Percentiles rank a stretch among this genome's conserved stretches.
phyloP scores from a whole-genome alignment of 306 rosid species.

The Aeschynomene evenia region DNA sequence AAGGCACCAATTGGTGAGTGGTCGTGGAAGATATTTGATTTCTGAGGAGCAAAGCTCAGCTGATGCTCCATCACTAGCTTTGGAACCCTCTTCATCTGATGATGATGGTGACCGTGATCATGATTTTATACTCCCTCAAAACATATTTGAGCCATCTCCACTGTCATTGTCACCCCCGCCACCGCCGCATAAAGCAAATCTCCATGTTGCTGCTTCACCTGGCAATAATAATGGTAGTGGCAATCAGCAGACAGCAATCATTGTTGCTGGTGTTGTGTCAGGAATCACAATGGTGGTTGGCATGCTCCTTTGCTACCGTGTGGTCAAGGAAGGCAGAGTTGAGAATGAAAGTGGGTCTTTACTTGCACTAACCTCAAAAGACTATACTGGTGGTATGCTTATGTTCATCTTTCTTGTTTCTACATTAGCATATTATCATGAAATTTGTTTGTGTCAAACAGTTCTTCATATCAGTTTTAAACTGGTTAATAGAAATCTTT shows the following conservation, averaged over 20 bases:
- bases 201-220: constrained; percentile 13
- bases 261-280: constrained; percentile 29
- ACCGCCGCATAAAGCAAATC: neutral
- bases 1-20: constrained; percentile 26
- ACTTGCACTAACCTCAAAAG: constrained; percentile 41
- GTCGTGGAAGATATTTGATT: constrained; percentile 47
- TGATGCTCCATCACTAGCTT: constrained; percentile 11
- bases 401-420: constrained; percentile 15
- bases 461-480: neutral
- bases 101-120: no score
- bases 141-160: neutral
- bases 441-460: neutral
- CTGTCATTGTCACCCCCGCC: no score
- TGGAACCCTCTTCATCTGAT: neutral
- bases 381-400: constrained; percentile 54
- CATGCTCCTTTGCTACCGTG: constrained; percentile 43
- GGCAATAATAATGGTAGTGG: neutral
- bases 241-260: neutral
- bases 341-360: constrained; percentile 56
- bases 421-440: neutral
- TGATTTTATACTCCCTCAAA: constrained; percentile 18
- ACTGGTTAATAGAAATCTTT: neutral
- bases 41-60: constrained; percentile 25
- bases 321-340: constrained; percentile 3
- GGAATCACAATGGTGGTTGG: constrained; percentile 34